Evolutionary conservation across 305 asterid genomes (phyloP).

Genomic region (Solanum hybrid): DNA sequence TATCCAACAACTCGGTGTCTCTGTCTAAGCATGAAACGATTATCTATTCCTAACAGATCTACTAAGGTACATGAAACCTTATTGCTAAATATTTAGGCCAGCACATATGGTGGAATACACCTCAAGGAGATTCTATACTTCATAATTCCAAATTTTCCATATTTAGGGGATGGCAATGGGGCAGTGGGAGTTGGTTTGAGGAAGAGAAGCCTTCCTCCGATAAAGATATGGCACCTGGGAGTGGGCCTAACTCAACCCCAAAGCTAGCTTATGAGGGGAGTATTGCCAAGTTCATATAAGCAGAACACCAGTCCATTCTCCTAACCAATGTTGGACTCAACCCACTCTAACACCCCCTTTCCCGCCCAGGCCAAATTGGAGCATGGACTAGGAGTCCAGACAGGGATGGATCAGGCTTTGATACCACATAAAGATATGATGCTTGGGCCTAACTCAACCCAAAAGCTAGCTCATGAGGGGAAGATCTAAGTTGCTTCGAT

Average conservation of each 20-base stretch:
- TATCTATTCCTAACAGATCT: neutral
- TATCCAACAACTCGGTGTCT: neutral
- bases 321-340: neutral
- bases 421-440: neutral
- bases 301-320: neutral
- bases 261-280: neutral
- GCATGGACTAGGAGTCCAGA: neutral
- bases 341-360: neutral
- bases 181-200: neutral
- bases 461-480: neutral
- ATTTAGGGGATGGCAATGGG: neutral
- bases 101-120: neutral
- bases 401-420: neutral
- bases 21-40: neutral
- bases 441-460: neutral
- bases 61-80: neutral
- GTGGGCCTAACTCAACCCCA: neutral
- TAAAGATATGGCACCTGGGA: neutral
- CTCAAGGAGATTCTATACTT: neutral
- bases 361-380: neutral
- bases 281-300: neutral
- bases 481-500: neutral
- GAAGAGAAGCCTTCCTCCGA: neutral
- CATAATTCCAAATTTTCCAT: neutral
- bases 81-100: neutral